Percentiles rank a stretch among this genome's conserved stretches.
These are phyloP conservation scores for Papiliotrema laurentii DNA, from an alignment of 1,284 basidiomycete species.

Conservation along the genomic window DNA sequence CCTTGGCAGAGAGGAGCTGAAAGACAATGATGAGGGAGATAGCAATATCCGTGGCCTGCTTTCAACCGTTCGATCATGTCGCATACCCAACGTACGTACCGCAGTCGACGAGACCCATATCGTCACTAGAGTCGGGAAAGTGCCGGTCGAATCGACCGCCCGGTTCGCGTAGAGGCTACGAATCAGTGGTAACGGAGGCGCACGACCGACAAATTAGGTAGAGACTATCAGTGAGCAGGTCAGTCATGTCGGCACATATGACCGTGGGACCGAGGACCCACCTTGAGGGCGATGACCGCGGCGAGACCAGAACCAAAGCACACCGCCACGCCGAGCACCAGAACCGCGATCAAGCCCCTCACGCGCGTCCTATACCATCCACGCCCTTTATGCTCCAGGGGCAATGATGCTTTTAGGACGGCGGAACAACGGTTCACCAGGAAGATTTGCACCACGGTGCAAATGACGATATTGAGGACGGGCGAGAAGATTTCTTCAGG, in stretches of 20 bases:
- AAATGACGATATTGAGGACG: conserved; percentile 10
- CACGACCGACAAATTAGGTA: conserved; percentile 4
- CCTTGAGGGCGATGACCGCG: conserved; percentile 1
- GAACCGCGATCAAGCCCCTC: conserved; percentile 1
- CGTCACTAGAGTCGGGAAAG: conserved; percentile 59
- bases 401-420: conserved; percentile 1
- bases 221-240: conserved; percentile 1
- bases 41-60: conserved; percentile 12
- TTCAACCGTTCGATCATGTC: too few species aligned
- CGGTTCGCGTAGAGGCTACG: conserved; percentile 11
- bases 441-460: conserved; percentile 13
- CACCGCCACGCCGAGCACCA: conserved; percentile 6
- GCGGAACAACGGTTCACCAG: conserved; percentile 9
- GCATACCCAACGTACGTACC: conserved; percentile 54
- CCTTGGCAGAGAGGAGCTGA: conserved; percentile 5
- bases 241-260: too few species aligned
- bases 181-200: neutral
- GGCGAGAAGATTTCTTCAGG: conserved; percentile 15
- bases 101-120: conserved; percentile 81
- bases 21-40: conserved; percentile 8
- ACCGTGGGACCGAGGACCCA: conserved; percentile 1
- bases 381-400: neutral
- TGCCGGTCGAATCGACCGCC: neutral
- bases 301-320: conserved; percentile 6
- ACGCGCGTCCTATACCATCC: neutral